Evolutionary conservation across 768 basidiomycete genomes (phyloP).

Genomic region (Candolleomyces efflorescens): DNA sequence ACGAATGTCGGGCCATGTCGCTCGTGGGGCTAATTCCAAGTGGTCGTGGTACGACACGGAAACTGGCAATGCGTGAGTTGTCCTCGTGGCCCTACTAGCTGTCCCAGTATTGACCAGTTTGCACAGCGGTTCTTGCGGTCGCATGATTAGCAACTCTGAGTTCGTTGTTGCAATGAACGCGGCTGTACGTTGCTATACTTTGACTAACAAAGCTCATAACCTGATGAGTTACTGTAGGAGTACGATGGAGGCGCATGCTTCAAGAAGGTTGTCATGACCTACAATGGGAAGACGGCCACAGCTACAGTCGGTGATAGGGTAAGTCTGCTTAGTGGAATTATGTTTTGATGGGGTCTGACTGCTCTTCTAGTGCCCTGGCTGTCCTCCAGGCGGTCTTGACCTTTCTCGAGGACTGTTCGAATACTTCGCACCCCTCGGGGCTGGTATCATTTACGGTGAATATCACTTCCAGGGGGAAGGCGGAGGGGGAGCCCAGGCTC

Average conservation of each 20-base stretch:
- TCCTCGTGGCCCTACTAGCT: no score
- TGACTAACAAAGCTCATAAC: neutral
- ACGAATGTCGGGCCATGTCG: constrained; percentile 18
- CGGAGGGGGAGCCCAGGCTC: constrained; percentile 6
- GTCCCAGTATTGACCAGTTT: no score
- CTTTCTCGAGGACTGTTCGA: constrained; percentile 63
- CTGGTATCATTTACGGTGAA: constrained; percentile 54
- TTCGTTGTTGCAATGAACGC: constrained; percentile 47
- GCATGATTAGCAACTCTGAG: constrained; percentile 32
- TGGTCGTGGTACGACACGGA: constrained; percentile 14
- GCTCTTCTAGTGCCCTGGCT: constrained; percentile 59
- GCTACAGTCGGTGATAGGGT: constrained; percentile 68
- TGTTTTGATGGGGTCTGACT: neutral
- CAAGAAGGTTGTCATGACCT: constrained; percentile 54
- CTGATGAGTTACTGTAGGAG: constrained; percentile 32
- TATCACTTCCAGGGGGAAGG: constrained; percentile 51
- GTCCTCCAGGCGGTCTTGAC: constrained; percentile 62
- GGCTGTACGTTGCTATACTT: constrained; percentile 23
- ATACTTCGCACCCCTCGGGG: constrained; percentile 45
- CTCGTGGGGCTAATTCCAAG: neutral
- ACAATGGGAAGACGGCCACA: constrained; percentile 50
- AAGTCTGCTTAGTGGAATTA: constrained; percentile 2
- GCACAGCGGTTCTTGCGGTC: constrained; percentile 54
- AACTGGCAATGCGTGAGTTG: constrained; percentile 5
- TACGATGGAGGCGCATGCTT: constrained; percentile 67